Percentiles rank a stretch among this genome's conserved stretches.
phyloP scores from a whole-genome alignment of 2,329 filamentous ascomycete species.

The Fusarium nematophilum region DNA sequence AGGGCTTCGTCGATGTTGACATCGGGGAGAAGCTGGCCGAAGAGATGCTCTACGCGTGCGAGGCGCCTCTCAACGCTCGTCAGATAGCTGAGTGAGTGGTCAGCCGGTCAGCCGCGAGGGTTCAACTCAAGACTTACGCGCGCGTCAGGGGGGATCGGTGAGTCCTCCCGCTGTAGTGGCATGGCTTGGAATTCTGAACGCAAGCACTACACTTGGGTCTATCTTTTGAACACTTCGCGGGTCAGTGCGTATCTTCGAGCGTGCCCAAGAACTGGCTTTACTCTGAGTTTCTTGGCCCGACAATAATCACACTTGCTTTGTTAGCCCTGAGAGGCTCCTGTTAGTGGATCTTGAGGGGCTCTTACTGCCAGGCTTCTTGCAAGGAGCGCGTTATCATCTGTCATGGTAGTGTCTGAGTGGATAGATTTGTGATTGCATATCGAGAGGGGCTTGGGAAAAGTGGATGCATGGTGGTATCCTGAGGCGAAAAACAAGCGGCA shows the following conservation, averaged over 20 bases:
- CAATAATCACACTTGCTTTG: constrained; percentile 30
- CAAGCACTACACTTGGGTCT: constrained; percentile 41
- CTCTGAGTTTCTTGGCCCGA: constrained; percentile 26
- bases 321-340: too few relatives aligned
- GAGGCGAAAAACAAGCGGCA: too few relatives aligned
- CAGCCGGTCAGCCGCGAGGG: neutral
- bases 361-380: too few relatives aligned
- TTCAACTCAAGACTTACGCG: constrained; percentile 25
- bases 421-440: too few relatives aligned
- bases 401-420: too few relatives aligned
- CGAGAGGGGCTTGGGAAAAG: too few relatives aligned
- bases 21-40: constrained; percentile 36
- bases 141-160: constrained; percentile 42
- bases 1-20: constrained; percentile 40
- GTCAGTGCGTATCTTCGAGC: neutral
- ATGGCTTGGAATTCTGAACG: constrained; percentile 33
- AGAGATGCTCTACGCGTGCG: constrained; percentile 32
- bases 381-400: too few relatives aligned
- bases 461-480: too few relatives aligned
- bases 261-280: neutral
- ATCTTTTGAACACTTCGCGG: constrained; percentile 41
- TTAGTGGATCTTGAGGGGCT: too few relatives aligned
- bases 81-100: constrained; percentile 33
- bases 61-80: constrained; percentile 39
- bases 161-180: constrained; percentile 43